Conservation (phyloP, 2,329 filamentous ascomycete genomes). For the Fusarium coicis region DNA sequence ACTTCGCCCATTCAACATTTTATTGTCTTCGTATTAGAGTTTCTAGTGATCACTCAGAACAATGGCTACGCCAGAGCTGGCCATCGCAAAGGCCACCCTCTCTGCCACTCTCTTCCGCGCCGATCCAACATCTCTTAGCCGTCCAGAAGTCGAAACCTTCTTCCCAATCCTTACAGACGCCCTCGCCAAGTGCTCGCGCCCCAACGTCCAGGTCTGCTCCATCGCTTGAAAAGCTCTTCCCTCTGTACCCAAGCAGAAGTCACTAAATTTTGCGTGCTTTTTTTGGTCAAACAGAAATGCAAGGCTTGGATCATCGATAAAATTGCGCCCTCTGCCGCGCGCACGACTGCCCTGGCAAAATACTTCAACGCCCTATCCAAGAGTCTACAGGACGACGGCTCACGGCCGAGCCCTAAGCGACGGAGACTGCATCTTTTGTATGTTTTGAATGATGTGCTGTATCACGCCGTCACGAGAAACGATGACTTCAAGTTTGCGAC, state of each 20-base stretch:
- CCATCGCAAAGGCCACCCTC: conserved; percentile 83
- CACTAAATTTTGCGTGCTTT: conserved; percentile 44
- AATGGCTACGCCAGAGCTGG: conserved; percentile 77
- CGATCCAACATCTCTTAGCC: conserved; percentile 75
- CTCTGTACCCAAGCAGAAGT: conserved; percentile 40
- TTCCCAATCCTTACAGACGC: conserved; percentile 72
- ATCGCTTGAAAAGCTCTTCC: conserved; percentile 45
- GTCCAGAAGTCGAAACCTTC: conserved; percentile 76
- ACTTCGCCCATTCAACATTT: conserved; percentile 14
- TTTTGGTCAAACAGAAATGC: conserved; percentile 73
- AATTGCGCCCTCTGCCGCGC: conserved; percentile 73
- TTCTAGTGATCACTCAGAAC: not conserved
- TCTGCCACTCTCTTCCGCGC: conserved; percentile 77
- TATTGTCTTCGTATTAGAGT: not conserved
- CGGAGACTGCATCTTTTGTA: conserved; percentile 81
- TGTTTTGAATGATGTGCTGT: conserved; percentile 80
- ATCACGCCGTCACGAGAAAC: conserved; percentile 70
- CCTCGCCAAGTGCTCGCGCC: conserved; percentile 76
- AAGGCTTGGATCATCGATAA: conserved; percentile 85
- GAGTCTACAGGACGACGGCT: conserved; percentile 46
- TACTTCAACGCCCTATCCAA: conserved; percentile 77
- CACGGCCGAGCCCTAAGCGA: conserved; percentile 68
- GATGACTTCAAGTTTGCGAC: conserved; percentile 64
- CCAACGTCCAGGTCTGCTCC: conserved; percentile 88
- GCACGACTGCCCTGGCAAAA: conserved; percentile 76